These are phyloP conservation scores for Gilbertella persicaria DNA, from an alignment of 371 early-diverging fungal genomes.

Conservation along the genomic window DNA sequence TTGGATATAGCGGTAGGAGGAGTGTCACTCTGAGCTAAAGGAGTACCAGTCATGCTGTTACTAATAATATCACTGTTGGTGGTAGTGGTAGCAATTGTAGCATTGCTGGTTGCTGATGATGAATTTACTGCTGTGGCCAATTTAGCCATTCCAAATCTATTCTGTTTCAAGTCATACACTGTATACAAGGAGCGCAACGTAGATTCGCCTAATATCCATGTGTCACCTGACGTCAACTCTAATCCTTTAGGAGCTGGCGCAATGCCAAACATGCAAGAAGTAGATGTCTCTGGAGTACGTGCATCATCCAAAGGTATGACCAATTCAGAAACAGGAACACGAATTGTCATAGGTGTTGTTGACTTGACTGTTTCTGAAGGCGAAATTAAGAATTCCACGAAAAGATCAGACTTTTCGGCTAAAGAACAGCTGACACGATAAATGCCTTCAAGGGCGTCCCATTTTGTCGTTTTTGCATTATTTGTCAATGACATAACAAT, in stretches of 20 bases:
- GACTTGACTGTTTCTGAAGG: constrained; percentile 5
- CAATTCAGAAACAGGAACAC: constrained; percentile 34
- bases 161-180: constrained; percentile 45
- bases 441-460: constrained; percentile 35
- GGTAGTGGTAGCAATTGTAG: neutral
- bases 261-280: constrained; percentile 48
- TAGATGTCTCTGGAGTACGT: constrained; percentile 17
- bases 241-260: constrained; percentile 30
- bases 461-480: constrained; percentile 14
- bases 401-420: constrained; percentile 11
- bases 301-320: constrained; percentile 41
- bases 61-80: neutral
- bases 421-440: constrained; percentile 33
- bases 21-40: neutral
- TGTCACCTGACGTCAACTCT: constrained; percentile 16
- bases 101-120: constrained; percentile 14
- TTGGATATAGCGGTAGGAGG: neutral
- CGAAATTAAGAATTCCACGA: constrained; percentile 20
- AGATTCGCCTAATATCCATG: constrained; percentile 46
- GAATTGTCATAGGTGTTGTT: constrained; percentile 21
- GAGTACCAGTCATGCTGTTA: no score
- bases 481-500: constrained; percentile 32
- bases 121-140: neutral
- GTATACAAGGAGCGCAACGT: constrained; percentile 43
- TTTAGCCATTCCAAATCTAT: constrained; percentile 42